Base-by-base conservation (phyloP, 352 stramenopile genomes). In the Globisporangium parvum region DNA sequence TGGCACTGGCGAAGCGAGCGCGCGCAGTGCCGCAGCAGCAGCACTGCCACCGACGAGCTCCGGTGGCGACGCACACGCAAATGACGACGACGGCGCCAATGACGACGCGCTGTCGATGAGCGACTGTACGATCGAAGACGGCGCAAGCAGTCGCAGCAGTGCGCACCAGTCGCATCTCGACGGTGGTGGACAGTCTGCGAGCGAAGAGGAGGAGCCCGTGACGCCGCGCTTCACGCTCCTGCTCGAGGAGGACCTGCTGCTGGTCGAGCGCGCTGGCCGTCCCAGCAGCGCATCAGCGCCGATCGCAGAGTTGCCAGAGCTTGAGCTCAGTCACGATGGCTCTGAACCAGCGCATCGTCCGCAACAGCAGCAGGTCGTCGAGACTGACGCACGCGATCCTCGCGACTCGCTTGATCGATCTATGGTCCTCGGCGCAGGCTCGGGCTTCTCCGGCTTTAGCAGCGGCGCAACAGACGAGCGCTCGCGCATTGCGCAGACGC, bases 191-290 rank as follows among this genome's bases (percentile, higher is more conserved):
- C 56, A 62, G 50, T 63, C 63, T 1, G 66, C 59, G 11, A 67
- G 63, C 12, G 66, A 74, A 49, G 56, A 64, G 24, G 67, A 64
- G 20, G 61, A 65, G 37, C 33, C 52, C 41, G 66, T 46, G 57
- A 67, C 55, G 21, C 79, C 79, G 49, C 75, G 75, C 12, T 90
- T 90, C 51, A 76, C 86, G 50, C 57, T 90, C 20, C 51, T 90
- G 26, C 65, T 81, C 17, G 77, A 87, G 24, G 69, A 74, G 18
- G 70, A 85, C 24, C 48, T 90, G 44, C 51, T 81, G 21, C 53
- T 72, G 0, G 63, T 68, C 4, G 17, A 35, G 14, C 6, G 17
- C 17, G 39, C n/a, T 20, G 24, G n/a, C 24, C 40, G 17, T n/a
- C n/a, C n/a, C 44, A 72, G 12, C 23, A 59, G 18, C 39, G 39